Evolutionary conservation across 148 eudicot genomes (phyloP).

Genomic region (Heliamphora exappendiculata): DNA sequence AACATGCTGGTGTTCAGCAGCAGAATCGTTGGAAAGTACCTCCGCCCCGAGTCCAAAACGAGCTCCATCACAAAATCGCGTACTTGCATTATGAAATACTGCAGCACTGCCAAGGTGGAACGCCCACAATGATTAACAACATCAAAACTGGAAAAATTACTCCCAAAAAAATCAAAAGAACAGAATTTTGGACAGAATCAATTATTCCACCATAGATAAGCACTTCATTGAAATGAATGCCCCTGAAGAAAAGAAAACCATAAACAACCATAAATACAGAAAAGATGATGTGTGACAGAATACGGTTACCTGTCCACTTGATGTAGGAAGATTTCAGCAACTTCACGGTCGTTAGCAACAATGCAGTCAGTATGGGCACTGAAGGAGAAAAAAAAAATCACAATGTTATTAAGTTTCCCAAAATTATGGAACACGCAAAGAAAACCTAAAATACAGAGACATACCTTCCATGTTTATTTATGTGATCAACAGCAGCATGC

Average conservation of each 20-base stretch:
- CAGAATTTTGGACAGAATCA: not conserved
- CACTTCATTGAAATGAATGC: not conserved
- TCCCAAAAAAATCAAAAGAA: not conserved
- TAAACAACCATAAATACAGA: not conserved
- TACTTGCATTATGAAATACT: slow-evolving; percentile 91
- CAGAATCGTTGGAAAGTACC: slow-evolving; percentile 28
- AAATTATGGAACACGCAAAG: not conserved
- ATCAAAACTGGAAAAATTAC: not conserved
- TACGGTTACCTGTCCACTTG: slow-evolving; percentile 72
- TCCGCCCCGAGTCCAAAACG: slow-evolving; percentile 97
- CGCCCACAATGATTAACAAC: not conserved
- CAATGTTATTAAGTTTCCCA: not conserved
- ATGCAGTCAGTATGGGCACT: slow-evolving; percentile 89
- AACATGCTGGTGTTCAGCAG: not conserved
- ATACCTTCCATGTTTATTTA: slow-evolving; percentile 79
- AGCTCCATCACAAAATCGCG: slow-evolving; percentile 90
- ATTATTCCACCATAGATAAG: not conserved
- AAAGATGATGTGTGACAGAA: not conserved
- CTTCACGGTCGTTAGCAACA: slow-evolving; percentile 58
- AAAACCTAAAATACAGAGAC: not conserved
- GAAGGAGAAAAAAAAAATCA: slow-evolving; percentile 13
- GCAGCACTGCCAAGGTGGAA: slow-evolving; percentile 67
- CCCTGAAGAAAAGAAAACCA: not conserved
- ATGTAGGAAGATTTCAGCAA: slow-evolving; percentile 59
- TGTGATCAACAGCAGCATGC: slow-evolving; percentile 75